Conservation (phyloP, 495 filamentous ascomycete species). For the Penicillium robsamsonii region DNA sequence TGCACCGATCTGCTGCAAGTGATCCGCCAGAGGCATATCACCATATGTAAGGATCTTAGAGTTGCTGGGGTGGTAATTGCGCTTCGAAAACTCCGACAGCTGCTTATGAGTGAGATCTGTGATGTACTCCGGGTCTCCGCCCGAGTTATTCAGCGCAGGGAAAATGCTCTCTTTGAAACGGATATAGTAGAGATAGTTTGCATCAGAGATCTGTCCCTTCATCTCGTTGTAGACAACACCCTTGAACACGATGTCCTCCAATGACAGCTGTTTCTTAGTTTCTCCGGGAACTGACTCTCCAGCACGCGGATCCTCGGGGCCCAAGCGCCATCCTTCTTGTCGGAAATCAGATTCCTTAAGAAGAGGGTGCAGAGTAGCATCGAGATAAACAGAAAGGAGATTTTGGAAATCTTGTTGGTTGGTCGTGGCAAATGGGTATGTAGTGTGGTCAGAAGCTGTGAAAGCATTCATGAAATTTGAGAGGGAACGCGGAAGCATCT, state of each 20-base stretch:
- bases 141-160: slow-evolving; percentile 90
- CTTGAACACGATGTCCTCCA: slow-evolving; percentile 78
- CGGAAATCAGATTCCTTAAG: slow-evolving; percentile 88
- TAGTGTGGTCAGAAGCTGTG: slow-evolving; percentile 94
- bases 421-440: slow-evolving; percentile 97
- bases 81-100: slow-evolving; percentile 77
- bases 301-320: slow-evolving; percentile 78
- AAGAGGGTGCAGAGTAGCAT: slow-evolving; percentile 86
- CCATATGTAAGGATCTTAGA: slow-evolving; percentile 94
- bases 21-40: slow-evolving; percentile 79
- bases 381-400: slow-evolving; percentile 92
- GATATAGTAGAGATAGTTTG: slow-evolving; percentile 93
- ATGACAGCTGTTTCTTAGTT: slow-evolving; percentile 30
- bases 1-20: slow-evolving; percentile 72
- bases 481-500: slow-evolving; percentile 95
- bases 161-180: slow-evolving; percentile 92
- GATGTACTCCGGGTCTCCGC: slow-evolving; percentile 92
- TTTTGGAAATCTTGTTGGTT: slow-evolving; percentile 94
- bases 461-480: slow-evolving; percentile 99
- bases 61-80: slow-evolving; percentile 96
- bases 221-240: slow-evolving; percentile 99
- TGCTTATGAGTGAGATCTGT: slow-evolving; percentile 90
- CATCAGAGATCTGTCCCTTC: slow-evolving; percentile 98
- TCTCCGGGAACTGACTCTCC: slow-evolving; percentile 41
- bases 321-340: slow-evolving; percentile 95